These are phyloP conservation scores for Aspergillus pseudonomiae DNA, from an alignment of 2,329 filamentous ascomycete species.

Conservation along the genomic window DNA sequence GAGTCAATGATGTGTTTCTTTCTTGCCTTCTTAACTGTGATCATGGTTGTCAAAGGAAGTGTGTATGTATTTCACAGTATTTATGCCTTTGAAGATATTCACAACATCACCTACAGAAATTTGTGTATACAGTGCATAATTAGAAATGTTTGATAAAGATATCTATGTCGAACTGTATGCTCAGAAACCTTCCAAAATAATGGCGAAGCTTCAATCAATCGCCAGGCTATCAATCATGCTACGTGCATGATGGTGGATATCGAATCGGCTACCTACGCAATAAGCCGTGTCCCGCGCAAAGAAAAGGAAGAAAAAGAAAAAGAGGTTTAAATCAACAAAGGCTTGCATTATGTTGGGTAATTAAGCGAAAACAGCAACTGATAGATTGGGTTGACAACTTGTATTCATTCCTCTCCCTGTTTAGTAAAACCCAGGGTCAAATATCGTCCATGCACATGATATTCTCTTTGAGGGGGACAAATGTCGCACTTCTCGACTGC, in stretches of 20 bases:
- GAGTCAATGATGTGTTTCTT: constrained; percentile 15
- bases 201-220: not conserved
- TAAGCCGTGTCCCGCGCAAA: not conserved
- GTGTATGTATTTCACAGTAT: not conserved
- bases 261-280: not conserved
- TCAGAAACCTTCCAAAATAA: not conserved
- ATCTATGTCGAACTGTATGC: not conserved
- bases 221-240: not conserved
- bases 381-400: not conserved
- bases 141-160: not conserved
- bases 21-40: not conserved
- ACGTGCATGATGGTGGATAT: not conserved
- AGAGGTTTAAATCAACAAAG: not conserved
- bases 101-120: not conserved
- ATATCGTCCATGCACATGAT: constrained; percentile 38
- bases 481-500: constrained; percentile 25
- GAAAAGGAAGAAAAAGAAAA: not conserved
- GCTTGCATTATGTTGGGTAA: not conserved
- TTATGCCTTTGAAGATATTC: not conserved
- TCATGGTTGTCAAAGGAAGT: not conserved
- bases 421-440: constrained; percentile 8
- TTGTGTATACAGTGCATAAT: not conserved
- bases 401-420: not conserved
- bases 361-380: not conserved
- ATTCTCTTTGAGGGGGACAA: constrained; percentile 35